Percentiles rank a stretch among this genome's conserved stretches.
phyloP scores from a whole-genome alignment of 1,284 basidiomycete species.

The Puccinia novopanici region DNA sequence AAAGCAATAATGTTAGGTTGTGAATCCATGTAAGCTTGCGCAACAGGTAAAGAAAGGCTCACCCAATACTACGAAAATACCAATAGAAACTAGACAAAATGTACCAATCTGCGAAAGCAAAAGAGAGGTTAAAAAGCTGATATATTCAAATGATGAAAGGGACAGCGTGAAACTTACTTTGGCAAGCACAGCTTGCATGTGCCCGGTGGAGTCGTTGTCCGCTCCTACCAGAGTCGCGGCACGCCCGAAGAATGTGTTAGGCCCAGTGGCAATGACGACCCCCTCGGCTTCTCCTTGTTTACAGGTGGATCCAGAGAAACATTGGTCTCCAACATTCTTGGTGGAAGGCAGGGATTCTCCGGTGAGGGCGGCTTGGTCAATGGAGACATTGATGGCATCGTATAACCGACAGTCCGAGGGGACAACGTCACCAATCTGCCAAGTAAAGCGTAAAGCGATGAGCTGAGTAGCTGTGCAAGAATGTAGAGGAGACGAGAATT shows the following conservation, averaged over 20 bases:
- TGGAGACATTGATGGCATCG: conserved; percentile 88
- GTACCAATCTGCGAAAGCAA: conserved; percentile 86
- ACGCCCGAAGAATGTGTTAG: conserved; percentile 66
- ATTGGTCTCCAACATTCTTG: conserved; percentile 91
- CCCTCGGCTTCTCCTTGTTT: conserved; percentile 97
- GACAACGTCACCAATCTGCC: conserved; percentile 76
- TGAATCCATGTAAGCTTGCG: background rate
- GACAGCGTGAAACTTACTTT: conserved; percentile 1
- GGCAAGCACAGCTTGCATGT: conserved; percentile 67
- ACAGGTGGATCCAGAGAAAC: conserved; percentile 93
- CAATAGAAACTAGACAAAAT: conserved; percentile 87
- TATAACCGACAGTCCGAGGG: conserved; percentile 92
- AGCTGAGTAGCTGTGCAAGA: background rate
- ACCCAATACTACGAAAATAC: conserved; percentile 56
- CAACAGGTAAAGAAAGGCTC: background rate
- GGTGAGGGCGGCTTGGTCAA: conserved; percentile 93
- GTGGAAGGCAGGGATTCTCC: conserved; percentile 88
- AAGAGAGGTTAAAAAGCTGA: background rate
- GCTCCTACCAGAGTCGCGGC: conserved; percentile 92
- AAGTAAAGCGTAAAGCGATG: background rate
- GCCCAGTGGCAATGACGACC: conserved; percentile 91
- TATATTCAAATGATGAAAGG: background rate
- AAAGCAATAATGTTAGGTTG: background rate
- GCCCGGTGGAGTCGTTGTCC: conserved; percentile 92
- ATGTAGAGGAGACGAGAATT: background rate